Conservation (phyloP, 768 basidiomycete genomes). For the Agrocybe pediades region DNA sequence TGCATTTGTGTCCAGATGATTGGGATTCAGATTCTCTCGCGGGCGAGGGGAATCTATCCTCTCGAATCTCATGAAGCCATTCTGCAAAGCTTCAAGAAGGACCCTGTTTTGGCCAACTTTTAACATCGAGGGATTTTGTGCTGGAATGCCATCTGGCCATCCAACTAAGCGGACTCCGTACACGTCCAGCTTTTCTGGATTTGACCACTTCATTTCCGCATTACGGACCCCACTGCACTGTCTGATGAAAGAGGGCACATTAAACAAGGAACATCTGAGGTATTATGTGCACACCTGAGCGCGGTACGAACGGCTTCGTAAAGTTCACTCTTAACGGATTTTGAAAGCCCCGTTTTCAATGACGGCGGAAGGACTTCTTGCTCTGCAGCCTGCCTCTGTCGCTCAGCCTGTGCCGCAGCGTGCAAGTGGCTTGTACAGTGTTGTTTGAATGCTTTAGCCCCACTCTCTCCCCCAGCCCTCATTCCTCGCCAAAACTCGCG, state of each 20-base stretch:
- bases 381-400: slow-evolving; percentile 6
- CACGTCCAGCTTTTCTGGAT: slow-evolving; percentile 53
- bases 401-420: not conserved
- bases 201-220: slow-evolving; percentile 80
- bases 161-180: slow-evolving; percentile 65
- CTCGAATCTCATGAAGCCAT: slow-evolving; percentile 51
- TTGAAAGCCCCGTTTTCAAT: slow-evolving; percentile 28
- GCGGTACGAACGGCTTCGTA: slow-evolving; percentile 56
- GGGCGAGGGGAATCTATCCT: slow-evolving; percentile 20
- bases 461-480: slow-evolving; percentile 57
- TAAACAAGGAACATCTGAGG: slow-evolving; percentile 8
- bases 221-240: slow-evolving; percentile 57
- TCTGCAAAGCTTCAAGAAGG: slow-evolving; percentile 50
- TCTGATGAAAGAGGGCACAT: slow-evolving; percentile 31
- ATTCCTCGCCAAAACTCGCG: slow-evolving; percentile 69
- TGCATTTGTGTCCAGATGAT: not conserved
- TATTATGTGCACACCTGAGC: slow-evolving; percentile 44
- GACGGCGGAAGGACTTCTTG: slow-evolving; percentile 21
- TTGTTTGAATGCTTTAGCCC: slow-evolving; percentile 56
- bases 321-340: slow-evolving; percentile 53
- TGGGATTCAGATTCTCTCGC: not conserved
- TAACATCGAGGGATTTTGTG: slow-evolving; percentile 63
- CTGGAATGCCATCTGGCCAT: slow-evolving; percentile 62
- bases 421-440: slow-evolving; percentile 38
- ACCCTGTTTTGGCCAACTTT: slow-evolving; percentile 55